These are phyloP conservation scores for Colletotrichum sp. DNA, from an alignment of 2,329 filamentous ascomycete genomes.

Conservation along the genomic window DNA sequence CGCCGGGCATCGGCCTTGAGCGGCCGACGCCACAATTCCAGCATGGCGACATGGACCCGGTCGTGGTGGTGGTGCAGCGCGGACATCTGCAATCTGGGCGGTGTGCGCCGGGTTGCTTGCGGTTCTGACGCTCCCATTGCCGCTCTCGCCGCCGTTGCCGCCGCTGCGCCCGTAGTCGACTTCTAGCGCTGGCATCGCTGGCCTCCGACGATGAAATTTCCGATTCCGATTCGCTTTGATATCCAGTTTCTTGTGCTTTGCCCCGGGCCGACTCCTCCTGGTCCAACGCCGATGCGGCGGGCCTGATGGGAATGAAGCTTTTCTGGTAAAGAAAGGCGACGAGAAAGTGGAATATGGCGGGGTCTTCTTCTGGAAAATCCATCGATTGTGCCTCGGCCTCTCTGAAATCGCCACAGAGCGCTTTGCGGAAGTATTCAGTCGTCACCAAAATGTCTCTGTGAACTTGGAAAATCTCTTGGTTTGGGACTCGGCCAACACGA, in stretches of 20 bases:
- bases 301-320: slow-evolving; percentile 48
- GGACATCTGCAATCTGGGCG: slow-evolving; percentile 49
- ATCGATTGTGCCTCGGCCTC: slow-evolving; percentile 52
- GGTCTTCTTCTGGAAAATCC: slow-evolving; percentile 55
- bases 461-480: slow-evolving; percentile 53
- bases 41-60: slow-evolving; percentile 36
- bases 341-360: slow-evolving; percentile 55
- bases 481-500: slow-evolving; percentile 43
- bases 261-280: slow-evolving; percentile 45
- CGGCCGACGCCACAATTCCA: slow-evolving; percentile 45
- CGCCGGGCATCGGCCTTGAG: slow-evolving; percentile 29
- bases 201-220: slow-evolving; percentile 33
- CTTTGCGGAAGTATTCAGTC: slow-evolving; percentile 53
- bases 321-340: slow-evolving; percentile 56
- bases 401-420: slow-evolving; percentile 51
- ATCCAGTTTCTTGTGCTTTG: slow-evolving; percentile 38
- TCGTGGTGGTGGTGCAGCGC: slow-evolving; percentile 36
- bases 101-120: slow-evolving; percentile 50
- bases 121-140: slow-evolving; percentile 39
- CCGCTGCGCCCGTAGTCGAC: slow-evolving; percentile 35
- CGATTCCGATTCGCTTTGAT: slow-evolving; percentile 37
- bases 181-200: slow-evolving; percentile 40
- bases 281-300: slow-evolving; percentile 46
- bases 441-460: slow-evolving; percentile 51
- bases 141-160: slow-evolving; percentile 39